phyloP scores from a whole-genome alignment of 2,329 filamentous ascomycete species.

The Pseudogymnoascus sp. region DNA sequence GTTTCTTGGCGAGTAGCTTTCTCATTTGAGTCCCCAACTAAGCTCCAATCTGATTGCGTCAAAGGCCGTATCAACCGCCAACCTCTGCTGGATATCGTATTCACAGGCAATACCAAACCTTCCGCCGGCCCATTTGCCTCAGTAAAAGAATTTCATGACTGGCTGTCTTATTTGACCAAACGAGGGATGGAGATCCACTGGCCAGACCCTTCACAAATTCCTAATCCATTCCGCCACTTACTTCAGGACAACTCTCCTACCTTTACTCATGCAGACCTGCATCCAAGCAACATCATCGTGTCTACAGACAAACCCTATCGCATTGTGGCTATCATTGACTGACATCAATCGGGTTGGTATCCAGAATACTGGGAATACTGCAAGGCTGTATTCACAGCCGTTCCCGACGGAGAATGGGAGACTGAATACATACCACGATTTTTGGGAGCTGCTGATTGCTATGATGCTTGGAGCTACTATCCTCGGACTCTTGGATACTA shows the following conservation, averaged over 20 bases:
- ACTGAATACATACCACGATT: not conserved
- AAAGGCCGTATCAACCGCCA: slow-evolving; percentile 16
- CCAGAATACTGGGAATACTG: slow-evolving; percentile 31
- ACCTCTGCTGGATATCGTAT: slow-evolving; percentile 18
- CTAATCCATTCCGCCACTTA: slow-evolving; percentile 20
- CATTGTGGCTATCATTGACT: slow-evolving; percentile 28
- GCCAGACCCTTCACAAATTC: slow-evolving; percentile 19
- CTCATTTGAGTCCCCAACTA: not conserved
- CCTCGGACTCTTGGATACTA: not conserved
- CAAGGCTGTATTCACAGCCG: not conserved
- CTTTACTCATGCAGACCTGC: slow-evolving; percentile 31
- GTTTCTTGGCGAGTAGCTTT: slow-evolving; percentile 13
- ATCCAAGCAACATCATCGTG: slow-evolving; percentile 29
- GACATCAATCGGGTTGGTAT: slow-evolving; percentile 31
- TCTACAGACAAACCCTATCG: slow-evolving; percentile 18
- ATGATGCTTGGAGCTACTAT: not conserved
- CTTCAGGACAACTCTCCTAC: slow-evolving; percentile 24
- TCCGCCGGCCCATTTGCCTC: slow-evolving; percentile 21
- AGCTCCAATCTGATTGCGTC: not conserved
- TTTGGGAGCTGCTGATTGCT: not conserved
- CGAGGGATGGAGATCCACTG: slow-evolving; percentile 10
- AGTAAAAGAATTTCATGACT: slow-evolving; percentile 25
- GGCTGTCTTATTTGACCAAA: slow-evolving; percentile 19
- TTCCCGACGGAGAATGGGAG: not conserved
- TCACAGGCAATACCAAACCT: slow-evolving; percentile 16